These are phyloP conservation scores for Cryptococcus jaspeensis DNA, from an alignment of 1,284 basidiomycete genomes.

Conservation along the genomic window DNA sequence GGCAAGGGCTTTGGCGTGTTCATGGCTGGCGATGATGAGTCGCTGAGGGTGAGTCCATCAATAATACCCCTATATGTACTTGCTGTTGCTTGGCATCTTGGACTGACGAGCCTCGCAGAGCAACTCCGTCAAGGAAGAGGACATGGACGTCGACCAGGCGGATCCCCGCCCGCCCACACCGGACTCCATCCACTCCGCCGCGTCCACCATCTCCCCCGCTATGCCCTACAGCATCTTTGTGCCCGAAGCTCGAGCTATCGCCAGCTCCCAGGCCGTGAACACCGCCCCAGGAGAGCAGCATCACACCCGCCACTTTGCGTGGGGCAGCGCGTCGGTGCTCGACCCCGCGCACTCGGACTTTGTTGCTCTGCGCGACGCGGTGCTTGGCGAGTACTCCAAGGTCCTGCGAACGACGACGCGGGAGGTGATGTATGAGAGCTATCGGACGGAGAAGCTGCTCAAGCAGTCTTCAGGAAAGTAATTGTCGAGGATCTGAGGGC, in stretches of 20 bases:
- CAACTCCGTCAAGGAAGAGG: slow-evolving; percentile 1
- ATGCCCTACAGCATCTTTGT: slow-evolving; percentile 14
- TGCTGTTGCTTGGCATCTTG: neutral
- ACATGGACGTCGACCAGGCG: slow-evolving; percentile 2
- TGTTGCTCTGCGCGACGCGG: slow-evolving; percentile 24
- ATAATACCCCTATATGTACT: neutral
- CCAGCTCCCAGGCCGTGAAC: neutral
- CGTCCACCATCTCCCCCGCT: neutral
- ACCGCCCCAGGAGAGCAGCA: neutral
- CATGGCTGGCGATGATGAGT: slow-evolving; percentile 5
- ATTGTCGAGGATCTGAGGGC: no score
- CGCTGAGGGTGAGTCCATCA: slow-evolving; percentile 1
- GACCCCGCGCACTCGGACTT: slow-evolving; percentile 36
- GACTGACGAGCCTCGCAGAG: neutral
- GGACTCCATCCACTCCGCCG: neutral
- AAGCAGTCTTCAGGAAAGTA: no score
- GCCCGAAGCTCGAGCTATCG: neutral
- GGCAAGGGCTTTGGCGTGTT: slow-evolving; percentile 31
- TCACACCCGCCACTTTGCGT: slow-evolving; percentile 30
- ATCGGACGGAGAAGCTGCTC: slow-evolving; percentile 42
- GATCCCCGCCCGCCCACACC: slow-evolving; percentile 3
- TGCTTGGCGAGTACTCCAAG: slow-evolving; percentile 26
- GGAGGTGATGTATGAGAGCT: slow-evolving; percentile 46
- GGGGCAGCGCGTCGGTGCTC: slow-evolving; percentile 39
- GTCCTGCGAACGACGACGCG: slow-evolving; percentile 35